Base-by-base conservation (phyloP, 2,329 filamentous ascomycete species). In the Hypoxylon sp. region DNA sequence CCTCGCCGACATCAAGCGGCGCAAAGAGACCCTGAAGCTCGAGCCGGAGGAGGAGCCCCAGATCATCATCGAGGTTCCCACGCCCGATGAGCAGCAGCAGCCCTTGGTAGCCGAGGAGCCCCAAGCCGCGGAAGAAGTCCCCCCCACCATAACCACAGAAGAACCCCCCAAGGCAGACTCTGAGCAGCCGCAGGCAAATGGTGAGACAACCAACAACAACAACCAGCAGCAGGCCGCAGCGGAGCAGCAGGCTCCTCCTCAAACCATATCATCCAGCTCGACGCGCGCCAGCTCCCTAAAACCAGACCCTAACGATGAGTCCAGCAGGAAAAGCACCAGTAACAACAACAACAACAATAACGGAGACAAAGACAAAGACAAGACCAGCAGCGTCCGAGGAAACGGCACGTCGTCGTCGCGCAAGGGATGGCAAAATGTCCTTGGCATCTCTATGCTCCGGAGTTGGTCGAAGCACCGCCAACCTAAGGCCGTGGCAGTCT, bases 361-460 rank as follows among this genome's bases (percentile, higher is more conserved):
- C 41, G 4, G 8, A 17, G n/a, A 8, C 29, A 43, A 29, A 5
- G 29, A 43, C 19, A 12, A 3, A 2, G 17, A 25, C 25, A 42
- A 42, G 37, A 26, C 19, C 41, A 3, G 8, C 20, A 42, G 49
- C 42, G 15, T 47, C 2, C 31, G 36, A 15, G 25, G 51, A 6
- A 51, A 40, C 29, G 41, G 41, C 16, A n/a, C n/a, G n/a, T n/a
- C n/a, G n/a, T 41, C 46, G 9, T 20, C 37, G 35, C 26, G 23
- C 21, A 55, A 52, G 20, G 42, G 43, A 11, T 55, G 52, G 52
- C 52, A 55, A 15, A 44, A 29, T 16, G 43, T 55, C n/a, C 36
- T 55, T 36, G 52, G 52, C 13, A 52, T 55, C 15, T 26, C 52
- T 1, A 25, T 51, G 17, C 37, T 51, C 7, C 30, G 47, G 32